phyloP scores from a whole-genome alignment of 2,329 filamentous ascomycete genomes.

The Geosmithia flava region DNA sequence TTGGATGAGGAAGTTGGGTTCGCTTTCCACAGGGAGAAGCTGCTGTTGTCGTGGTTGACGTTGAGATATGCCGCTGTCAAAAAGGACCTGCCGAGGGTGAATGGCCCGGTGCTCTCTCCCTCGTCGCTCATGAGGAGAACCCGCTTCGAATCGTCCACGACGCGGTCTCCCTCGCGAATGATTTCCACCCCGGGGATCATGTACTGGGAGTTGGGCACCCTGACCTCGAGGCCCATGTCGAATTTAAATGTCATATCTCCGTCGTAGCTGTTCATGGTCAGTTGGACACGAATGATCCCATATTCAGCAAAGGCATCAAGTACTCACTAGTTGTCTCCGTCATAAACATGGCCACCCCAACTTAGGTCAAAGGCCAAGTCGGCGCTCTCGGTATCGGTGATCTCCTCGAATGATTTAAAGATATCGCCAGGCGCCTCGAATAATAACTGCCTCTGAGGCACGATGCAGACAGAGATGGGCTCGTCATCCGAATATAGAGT shows the following conservation, averaged over 20 bases:
- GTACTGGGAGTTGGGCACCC: constrained; percentile 16
- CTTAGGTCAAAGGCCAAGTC: constrained; percentile 6
- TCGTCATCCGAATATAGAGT: constrained; percentile 13
- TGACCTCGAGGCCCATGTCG: constrained; percentile 12
- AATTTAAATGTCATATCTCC: constrained; percentile 16
- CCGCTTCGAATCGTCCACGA: constrained; percentile 4
- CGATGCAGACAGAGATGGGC: constrained; percentile 13
- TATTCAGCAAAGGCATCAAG: background rate
- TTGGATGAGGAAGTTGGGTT: constrained; percentile 11
- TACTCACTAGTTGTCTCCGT: constrained; percentile 6
- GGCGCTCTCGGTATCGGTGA: constrained; percentile 4
- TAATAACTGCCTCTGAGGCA: constrained; percentile 16
- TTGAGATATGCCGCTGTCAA: constrained; percentile 20
- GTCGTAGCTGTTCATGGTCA: constrained; percentile 7
- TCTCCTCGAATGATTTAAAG: constrained; percentile 8
- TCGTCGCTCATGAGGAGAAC: constrained; percentile 13
- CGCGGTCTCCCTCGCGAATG: constrained; percentile 11
- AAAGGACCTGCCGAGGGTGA: constrained; percentile 18
- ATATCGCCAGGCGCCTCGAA: constrained; percentile 12
- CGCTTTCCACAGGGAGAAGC: constrained; percentile 20
- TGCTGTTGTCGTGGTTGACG: constrained; percentile 18
- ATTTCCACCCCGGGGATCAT: constrained; percentile 14
- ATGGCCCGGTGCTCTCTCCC: constrained; percentile 6
- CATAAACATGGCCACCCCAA: constrained; percentile 6
- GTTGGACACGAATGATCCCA: background rate